Percentiles rank a stretch among this genome's conserved stretches.
phyloP scores from a whole-genome alignment of 306 rosid genomes.

The Begonia masoniana region DNA sequence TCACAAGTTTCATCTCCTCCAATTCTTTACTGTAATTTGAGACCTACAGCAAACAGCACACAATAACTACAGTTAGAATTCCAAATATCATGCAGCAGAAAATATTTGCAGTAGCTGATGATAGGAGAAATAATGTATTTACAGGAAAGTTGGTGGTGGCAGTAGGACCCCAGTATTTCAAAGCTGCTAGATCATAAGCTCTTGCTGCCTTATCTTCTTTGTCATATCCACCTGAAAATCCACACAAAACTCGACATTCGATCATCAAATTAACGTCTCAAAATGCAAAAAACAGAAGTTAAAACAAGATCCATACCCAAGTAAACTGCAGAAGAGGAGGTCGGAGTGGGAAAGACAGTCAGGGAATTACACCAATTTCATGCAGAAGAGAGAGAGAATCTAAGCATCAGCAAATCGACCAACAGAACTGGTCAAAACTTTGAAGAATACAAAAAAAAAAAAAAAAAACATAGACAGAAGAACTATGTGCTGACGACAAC shows the following conservation, averaged over 20 bases:
- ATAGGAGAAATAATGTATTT: conserved; percentile 13
- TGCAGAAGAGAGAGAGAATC: conserved; percentile 37
- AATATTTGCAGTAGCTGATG: no score
- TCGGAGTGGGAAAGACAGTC: conserved; percentile 23
- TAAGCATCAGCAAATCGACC: conserved; percentile 13
- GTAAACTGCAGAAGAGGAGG: conserved; percentile 50
- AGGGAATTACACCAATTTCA: conserved; percentile 32
- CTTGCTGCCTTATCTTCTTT: conserved; percentile 99
- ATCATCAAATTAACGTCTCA: not conserved
- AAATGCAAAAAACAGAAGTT: not conserved
- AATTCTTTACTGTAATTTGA: conserved; percentile 56
- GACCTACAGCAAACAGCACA: conserved; percentile 26
- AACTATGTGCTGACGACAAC: no score
- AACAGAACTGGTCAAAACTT: conserved; percentile 20
- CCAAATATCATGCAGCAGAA: no score
- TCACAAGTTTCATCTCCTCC: conserved; percentile 81
- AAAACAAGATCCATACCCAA: conserved; percentile 48
- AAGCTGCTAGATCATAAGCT: conserved; percentile 96
- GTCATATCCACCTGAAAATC: conserved; percentile 82
- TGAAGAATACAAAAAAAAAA: not conserved
- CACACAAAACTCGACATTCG: not conserved
- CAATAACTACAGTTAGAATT: no score
- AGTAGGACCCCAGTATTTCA: conserved; percentile 89
- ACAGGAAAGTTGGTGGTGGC: conserved; percentile 97
- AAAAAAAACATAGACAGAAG: not conserved